Evolutionary conservation across 2,329 filamentous ascomycete genomes (phyloP).

Genomic region (Alternaria dauci): DNA sequence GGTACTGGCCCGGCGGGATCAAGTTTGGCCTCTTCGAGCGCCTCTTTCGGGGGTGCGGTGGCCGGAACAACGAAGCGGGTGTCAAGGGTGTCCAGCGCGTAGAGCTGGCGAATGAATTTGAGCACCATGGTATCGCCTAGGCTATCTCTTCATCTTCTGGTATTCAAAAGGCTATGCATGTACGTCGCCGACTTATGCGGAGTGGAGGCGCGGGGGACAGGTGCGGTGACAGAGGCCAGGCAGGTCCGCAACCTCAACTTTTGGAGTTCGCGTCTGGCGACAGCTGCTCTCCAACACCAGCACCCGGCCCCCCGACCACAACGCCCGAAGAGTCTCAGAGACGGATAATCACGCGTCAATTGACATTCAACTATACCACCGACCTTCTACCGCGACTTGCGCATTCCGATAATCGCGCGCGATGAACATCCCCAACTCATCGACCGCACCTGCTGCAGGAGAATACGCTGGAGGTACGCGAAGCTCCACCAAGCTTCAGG

Average conservation of each 20-base stretch:
- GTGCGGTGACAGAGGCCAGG: constrained; percentile 24
- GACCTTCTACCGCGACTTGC: constrained; percentile 13
- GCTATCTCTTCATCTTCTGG: constrained; percentile 34
- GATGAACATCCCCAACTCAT: constrained; percentile 50
- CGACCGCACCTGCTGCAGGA: constrained; percentile 51
- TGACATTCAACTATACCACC: not conserved
- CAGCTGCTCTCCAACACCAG: constrained; percentile 39
- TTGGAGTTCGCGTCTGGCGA: constrained; percentile 39
- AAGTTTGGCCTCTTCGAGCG: constrained; percentile 44
- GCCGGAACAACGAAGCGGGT: constrained; percentile 77
- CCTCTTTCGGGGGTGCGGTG: constrained; percentile 65
- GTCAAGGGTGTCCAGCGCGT: constrained; percentile 73
- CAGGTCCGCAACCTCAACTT: constrained; percentile 33
- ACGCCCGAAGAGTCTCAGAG: constrained; percentile 8
- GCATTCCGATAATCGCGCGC: constrained; percentile 26
- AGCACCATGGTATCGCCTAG: constrained; percentile 48
- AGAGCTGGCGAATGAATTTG: constrained; percentile 62
- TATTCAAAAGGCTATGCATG: not conserved
- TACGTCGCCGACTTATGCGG: constrained; percentile 12
- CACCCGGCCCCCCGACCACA: constrained; percentile 29
- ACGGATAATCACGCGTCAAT: constrained; percentile 40
- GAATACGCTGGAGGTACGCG: constrained; percentile 58
- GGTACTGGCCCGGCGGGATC: constrained; percentile 45
- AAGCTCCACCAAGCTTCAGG: constrained; percentile 13
- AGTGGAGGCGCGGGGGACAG: constrained; percentile 25